Conservation (phyloP, 352 stramenopile genomes). For the Phytophthora pinifolia region DNA sequence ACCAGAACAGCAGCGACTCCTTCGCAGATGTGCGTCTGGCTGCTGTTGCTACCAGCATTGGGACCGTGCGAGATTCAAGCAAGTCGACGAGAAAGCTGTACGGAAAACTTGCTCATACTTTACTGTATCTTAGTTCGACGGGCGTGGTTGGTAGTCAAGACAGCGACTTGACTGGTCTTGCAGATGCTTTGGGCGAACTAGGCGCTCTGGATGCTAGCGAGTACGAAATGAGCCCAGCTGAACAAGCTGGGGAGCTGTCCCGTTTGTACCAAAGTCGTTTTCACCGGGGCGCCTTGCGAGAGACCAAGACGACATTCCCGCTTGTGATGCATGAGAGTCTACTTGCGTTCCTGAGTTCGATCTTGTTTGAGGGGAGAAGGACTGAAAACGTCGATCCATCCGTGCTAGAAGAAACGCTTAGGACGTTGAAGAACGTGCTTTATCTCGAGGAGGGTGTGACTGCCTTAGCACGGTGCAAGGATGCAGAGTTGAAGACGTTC, state of each 20-base stretch:
- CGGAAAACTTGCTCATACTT: constrained; percentile 49
- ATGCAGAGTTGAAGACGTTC: constrained; percentile 69
- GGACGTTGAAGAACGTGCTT: constrained; percentile 54
- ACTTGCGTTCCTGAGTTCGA: constrained; percentile 57
- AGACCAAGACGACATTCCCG: constrained; percentile 50
- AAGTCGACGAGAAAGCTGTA: constrained; percentile 23
- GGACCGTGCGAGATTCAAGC: constrained; percentile 25
- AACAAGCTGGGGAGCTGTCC: constrained; percentile 47
- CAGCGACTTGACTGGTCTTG: constrained; percentile 35
- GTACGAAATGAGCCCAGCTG: constrained; percentile 61
- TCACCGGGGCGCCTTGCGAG: constrained; percentile 49
- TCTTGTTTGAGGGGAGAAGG: constrained; percentile 56
- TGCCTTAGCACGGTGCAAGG: constrained; percentile 47
- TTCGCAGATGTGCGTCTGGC: constrained; percentile 29
- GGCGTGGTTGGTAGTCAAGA: constrained; percentile 15
- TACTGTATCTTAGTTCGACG: constrained; percentile 53
- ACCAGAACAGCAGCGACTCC: neutral
- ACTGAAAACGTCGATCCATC: constrained; percentile 20
- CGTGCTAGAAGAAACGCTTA: constrained; percentile 46
- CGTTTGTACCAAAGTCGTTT: constrained; percentile 62
- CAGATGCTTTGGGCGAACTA: constrained; percentile 65
- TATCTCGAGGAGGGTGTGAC: constrained; percentile 35
- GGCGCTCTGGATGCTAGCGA: constrained; percentile 57
- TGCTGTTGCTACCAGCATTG: constrained; percentile 30
- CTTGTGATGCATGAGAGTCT: constrained; percentile 62